Base-by-base conservation (phyloP, 768 basidiomycete genomes). In the Amanita molliuscula region DNA sequence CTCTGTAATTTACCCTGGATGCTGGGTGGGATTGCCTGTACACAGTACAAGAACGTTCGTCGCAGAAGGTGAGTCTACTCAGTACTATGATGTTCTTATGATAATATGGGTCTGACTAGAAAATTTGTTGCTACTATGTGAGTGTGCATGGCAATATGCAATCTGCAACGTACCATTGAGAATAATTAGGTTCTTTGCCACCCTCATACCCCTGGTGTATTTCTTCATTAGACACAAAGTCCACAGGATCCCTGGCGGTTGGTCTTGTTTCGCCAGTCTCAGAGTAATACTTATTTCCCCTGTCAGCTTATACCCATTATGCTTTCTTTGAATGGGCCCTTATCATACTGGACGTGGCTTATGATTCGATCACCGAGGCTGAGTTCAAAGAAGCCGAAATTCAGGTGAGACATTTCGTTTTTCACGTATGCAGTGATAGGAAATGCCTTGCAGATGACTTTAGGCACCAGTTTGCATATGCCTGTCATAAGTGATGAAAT, bases 1-100 rank as follows among this genome's bases (percentile, higher is more conserved):
- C 71, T 88, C 3, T 77, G 80, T 61, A 91, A 88, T 58, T 58
- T 91, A 3, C 92, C 92, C 3, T 95, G 90, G 90, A 95, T 94
- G 91, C 56, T 81, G 21, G 79, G 88, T 23, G 76, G 80, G 7
- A 78, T 81, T 20, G 56, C 66, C 15, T 76, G 75, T 48, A 84
- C 85, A 0, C 72, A 76, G n/a, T 21, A 53, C 1, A 56, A 58
- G 13, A 68, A 72, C 50, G 68, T 77, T n/a, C 67, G 72, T 35
- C 67, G 68, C 54, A 74, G 65, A 65, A 71, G 86, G 85, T 87
- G 33, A 46, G 51, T 52, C 10, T 13, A 5, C 7, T 38, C 11
- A 6, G 3, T 16, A 6, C 20, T 33, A n/a, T 25, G 4, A 18
- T 25, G 7, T 10, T 16, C 2, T 33, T n/a, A 13, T 10, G 25